A percentile compares a stretch with the other conserved stretches of the same genome.
Conservation (phyloP, 2,329 filamentous ascomycete species). For the Aspergillus chevalieri region DNA sequence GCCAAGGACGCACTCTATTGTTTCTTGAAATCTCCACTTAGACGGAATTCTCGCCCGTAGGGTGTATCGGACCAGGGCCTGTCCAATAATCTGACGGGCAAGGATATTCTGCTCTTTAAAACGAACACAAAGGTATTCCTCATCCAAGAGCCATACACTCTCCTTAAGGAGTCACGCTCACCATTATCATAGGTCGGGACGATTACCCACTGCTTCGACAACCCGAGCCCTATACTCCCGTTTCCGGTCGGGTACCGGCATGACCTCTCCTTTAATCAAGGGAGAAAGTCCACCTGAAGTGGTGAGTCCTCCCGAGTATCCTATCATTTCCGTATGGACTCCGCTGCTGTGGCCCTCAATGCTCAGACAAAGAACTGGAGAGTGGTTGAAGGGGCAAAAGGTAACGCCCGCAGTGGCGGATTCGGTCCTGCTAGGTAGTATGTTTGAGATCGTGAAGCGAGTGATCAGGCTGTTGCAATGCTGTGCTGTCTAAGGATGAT, state of each 20-base stretch:
- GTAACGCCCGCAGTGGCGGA: not conserved
- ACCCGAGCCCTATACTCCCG: constrained; percentile 2
- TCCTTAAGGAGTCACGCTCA: not conserved
- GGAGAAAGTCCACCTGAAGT: constrained; percentile 2
- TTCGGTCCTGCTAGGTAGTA: not conserved
- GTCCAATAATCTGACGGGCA: constrained; percentile 4
- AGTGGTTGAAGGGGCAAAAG: not conserved
- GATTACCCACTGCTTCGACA: constrained; percentile 4
- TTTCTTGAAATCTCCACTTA: not conserved
- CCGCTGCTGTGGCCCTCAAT: not conserved
- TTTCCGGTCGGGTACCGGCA: constrained; percentile 6
- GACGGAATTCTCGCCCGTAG: not conserved
- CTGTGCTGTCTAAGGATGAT: constrained; percentile 2
- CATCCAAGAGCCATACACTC: not conserved
- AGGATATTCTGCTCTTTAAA: constrained; percentile 4
- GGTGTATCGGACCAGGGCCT: not conserved
- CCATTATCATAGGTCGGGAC: constrained; percentile 2
- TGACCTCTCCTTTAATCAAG: constrained; percentile 5
- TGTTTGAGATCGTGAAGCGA: constrained; percentile 1
- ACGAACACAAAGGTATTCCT: constrained; percentile 2
- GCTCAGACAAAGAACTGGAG: not conserved
- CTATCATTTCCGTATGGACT: constrained; percentile 4
- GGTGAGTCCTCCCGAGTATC: constrained; percentile 6
- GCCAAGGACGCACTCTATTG: constrained; percentile 1
- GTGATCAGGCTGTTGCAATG: constrained; percentile 3